Percentiles rank a stretch among this genome's conserved stretches.
phyloP scores from a whole-genome alignment of 192 early-diverging fungal species.

The Ambispora gerdemannii region DNA sequence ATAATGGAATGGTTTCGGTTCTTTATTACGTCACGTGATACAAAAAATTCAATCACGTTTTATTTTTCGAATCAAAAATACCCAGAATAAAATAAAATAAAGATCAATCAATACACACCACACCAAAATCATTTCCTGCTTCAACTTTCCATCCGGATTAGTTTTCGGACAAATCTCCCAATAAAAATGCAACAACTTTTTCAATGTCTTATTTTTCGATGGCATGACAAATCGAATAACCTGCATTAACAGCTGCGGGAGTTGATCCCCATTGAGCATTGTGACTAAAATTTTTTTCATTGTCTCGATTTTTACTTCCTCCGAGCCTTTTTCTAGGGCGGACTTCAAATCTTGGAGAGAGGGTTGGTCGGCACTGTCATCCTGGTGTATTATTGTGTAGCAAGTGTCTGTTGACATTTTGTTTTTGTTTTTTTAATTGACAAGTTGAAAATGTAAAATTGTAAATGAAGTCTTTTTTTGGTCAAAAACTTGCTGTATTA shows the following conservation, averaged over 20 bases:
- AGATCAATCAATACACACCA: conserved; percentile 55
- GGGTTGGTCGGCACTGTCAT: conserved; percentile 64
- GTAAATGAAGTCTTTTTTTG: too few relatives aligned
- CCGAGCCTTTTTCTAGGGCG: conserved; percentile 87
- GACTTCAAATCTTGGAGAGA: conserved; percentile 68
- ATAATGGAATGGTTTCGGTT: too few relatives aligned
- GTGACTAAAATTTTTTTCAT: conserved; percentile 90
- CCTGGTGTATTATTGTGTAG: conserved; percentile 61
- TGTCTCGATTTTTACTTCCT: conserved; percentile 88
- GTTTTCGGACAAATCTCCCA: conserved; percentile 97
- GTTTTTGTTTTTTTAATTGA: not conserved
- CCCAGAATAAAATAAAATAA: not conserved
- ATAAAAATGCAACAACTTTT: conserved; percentile 95
- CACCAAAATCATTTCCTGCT: conserved; percentile 93
- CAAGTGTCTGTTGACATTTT: conserved; percentile 52
- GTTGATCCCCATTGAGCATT: conserved; percentile 92
- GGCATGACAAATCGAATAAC: conserved; percentile 98
- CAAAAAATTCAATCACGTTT: not conserved
- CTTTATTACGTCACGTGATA: not conserved
- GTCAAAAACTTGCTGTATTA: too few relatives aligned
- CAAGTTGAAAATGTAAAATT: too few relatives aligned
- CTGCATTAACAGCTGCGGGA: conserved; percentile 89
- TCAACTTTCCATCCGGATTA: conserved; percentile 86
- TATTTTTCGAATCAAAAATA: not conserved
- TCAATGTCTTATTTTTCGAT: conserved; percentile 91